Conservation (phyloP, 139 green algal genomes). For the Micromonas commoda region DNA sequence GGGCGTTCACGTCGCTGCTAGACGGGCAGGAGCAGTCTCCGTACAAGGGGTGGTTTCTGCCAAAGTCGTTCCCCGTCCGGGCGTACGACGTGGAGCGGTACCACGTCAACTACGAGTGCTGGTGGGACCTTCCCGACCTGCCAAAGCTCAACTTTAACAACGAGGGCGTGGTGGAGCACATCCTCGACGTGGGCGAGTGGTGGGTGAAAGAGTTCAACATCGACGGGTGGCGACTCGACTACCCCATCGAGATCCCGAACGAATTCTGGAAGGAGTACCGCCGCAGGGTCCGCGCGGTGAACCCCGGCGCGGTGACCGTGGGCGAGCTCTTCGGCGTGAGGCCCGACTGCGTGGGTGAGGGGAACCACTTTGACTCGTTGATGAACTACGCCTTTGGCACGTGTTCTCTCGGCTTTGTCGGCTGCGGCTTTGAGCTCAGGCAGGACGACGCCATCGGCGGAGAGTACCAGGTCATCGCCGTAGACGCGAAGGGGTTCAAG, state of each 20-base stretch:
- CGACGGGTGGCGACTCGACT: background rate
- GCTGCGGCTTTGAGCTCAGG: background rate
- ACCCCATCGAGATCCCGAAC: conserved; percentile 1
- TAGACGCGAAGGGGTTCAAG: background rate
- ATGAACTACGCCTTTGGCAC: conserved; percentile 5
- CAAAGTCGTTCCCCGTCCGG: conserved; percentile 4
- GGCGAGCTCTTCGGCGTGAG: background rate
- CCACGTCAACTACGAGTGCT: conserved; percentile 1
- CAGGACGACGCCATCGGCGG: conserved; percentile 4
- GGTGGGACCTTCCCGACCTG: conserved; percentile 5
- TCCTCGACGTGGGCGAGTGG: background rate
- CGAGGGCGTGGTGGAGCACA: background rate
- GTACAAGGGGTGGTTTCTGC: background rate
- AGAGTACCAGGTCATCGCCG: background rate
- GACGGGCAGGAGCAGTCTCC: background rate
- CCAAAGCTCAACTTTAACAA: conserved; percentile 1
- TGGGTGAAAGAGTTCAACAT: background rate
- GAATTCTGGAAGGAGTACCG: background rate
- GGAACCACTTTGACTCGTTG: background rate
- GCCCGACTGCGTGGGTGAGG: background rate
- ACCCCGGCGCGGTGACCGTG: background rate
- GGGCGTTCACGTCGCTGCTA: background rate
- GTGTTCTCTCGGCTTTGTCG: background rate
- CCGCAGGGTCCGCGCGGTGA: background rate
- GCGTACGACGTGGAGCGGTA: background rate